A percentile compares a stretch with the other conserved stretches of the same genome.
Conservation (phyloP, 345 rosid species). For the Brassica rapa region DNA sequence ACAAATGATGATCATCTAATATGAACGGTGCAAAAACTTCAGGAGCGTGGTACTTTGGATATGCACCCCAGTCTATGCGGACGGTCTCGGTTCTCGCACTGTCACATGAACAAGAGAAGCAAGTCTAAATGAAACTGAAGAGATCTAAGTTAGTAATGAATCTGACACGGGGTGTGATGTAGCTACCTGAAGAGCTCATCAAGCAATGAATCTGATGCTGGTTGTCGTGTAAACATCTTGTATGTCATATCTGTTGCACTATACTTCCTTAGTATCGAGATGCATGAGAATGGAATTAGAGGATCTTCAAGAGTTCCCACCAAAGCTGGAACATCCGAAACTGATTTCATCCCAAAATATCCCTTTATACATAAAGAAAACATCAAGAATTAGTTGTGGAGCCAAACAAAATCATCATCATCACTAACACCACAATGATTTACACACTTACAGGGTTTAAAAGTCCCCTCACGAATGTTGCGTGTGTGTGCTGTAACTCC, state of each 20-base stretch:
- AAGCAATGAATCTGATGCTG: constrained; percentile 63
- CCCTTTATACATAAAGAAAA: constrained; percentile 46
- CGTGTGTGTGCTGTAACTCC: constrained; percentile 83
- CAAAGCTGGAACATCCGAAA: constrained; percentile 68
- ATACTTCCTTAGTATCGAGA: constrained; percentile 68
- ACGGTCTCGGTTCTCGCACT: constrained; percentile 68
- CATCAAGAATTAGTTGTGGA: constrained; percentile 22
- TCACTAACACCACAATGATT: neutral
- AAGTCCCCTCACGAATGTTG: constrained; percentile 91
- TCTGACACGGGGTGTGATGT: constrained; percentile 4
- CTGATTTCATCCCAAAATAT: constrained; percentile 66
- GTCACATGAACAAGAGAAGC: neutral
- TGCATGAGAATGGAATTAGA: constrained; percentile 73
- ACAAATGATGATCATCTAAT: constrained; percentile 72
- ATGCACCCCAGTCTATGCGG: constrained; percentile 91
- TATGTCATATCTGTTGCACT: constrained; percentile 57
- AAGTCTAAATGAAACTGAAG: neutral
- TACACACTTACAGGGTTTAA: constrained; percentile 70
- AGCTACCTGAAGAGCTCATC: constrained; percentile 79
- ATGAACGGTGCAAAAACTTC: constrained; percentile 86
- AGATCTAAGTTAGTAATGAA: neutral
- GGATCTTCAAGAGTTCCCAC: constrained; percentile 86
- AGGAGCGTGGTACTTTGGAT: constrained; percentile 83
- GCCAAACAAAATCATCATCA: constrained; percentile 7
- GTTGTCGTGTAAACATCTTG: constrained; percentile 75